Conservation (phyloP, 495 filamentous ascomycete genomes). For the Penicillium longicatenatum region DNA sequence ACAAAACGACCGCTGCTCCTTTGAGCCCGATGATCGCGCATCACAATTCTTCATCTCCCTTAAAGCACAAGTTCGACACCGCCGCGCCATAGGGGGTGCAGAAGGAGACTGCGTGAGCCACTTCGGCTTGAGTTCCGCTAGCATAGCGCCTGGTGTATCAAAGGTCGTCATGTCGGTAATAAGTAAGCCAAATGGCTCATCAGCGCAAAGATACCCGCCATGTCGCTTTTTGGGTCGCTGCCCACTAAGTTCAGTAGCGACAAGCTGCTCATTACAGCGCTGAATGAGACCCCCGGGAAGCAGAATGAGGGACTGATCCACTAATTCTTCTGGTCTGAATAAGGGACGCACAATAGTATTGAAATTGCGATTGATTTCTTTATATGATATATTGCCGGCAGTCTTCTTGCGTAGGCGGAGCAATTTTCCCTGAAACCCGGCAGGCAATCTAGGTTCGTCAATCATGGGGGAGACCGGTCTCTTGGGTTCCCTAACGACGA, state of each 20-base stretch:
- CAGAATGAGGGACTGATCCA: constrained; percentile 60
- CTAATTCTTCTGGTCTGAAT: constrained; percentile 58
- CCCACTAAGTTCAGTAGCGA: constrained; percentile 30
- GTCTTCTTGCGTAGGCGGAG: constrained; percentile 68
- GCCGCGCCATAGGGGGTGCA: constrained; percentile 61
- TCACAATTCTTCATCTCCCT: constrained; percentile 57
- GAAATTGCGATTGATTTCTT: constrained; percentile 59
- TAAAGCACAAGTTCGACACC: constrained; percentile 88
- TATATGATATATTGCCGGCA: constrained; percentile 54
- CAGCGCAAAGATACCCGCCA: constrained; percentile 60
- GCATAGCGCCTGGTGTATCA: constrained; percentile 41
- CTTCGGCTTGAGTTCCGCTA: constrained; percentile 90
- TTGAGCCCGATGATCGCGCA: constrained; percentile 18
- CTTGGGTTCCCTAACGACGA: constrained; percentile 11
- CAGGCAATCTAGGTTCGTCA: constrained; percentile 23
- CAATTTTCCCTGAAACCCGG: constrained; percentile 49
- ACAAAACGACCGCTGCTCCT: constrained; percentile 50
- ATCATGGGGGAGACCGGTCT: constrained; percentile 1
- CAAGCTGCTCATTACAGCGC: constrained; percentile 55
- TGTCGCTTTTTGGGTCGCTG: constrained; percentile 47
- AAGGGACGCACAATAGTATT: constrained; percentile 57
- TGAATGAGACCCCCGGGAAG: constrained; percentile 48
- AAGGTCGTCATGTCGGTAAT: constrained; percentile 77
- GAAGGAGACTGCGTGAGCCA: constrained; percentile 85
- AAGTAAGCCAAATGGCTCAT: constrained; percentile 65